These are phyloP conservation scores for Zygoascus meyerae DNA, from an alignment of 1,139 yeast genomes.

Conservation along the genomic window DNA sequence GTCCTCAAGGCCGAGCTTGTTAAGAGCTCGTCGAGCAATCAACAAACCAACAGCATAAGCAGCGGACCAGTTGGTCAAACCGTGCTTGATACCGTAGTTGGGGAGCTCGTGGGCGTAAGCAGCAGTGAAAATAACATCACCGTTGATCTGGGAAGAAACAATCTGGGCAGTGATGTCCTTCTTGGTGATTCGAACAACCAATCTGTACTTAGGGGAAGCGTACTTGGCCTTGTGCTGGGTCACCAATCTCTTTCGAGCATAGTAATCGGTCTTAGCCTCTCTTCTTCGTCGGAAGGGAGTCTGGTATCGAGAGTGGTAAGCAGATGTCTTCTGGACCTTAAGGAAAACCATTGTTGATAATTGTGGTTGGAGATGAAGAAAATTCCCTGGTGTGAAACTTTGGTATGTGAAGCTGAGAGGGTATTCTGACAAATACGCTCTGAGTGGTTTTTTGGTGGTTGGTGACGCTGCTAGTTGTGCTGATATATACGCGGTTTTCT, in stretches of 20 bases:
- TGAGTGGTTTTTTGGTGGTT: neutral
- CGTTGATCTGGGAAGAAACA: slow-evolving; percentile 92
- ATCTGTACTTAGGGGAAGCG: slow-evolving; percentile 99
- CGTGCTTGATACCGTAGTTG: slow-evolving; percentile 95
- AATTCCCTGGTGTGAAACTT: slow-evolving; percentile 10
- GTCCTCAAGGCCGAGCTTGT: slow-evolving; percentile 97
- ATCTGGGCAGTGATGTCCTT: slow-evolving; percentile 98
- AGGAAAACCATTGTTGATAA: slow-evolving; percentile 65
- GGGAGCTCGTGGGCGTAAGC: slow-evolving; percentile 99
- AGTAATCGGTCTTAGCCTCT: slow-evolving; percentile 99
- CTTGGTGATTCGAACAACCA: slow-evolving; percentile 99
- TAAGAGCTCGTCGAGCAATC: slow-evolving; percentile 98
- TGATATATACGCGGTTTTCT: neutral
- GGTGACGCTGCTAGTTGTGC: neutral
- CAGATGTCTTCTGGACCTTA: slow-evolving; percentile 67
- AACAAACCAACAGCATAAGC: slow-evolving; percentile 99
- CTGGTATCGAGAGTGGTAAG: slow-evolving; percentile 99
- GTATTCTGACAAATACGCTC: neutral
- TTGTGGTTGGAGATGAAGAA: slow-evolving; percentile 6
- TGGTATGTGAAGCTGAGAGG: slow-evolving; percentile 6
- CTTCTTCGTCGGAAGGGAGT: slow-evolving; percentile 99
- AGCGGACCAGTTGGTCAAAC: slow-evolving; percentile 99
- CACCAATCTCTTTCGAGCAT: slow-evolving; percentile 99
- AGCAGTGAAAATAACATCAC: slow-evolving; percentile 93
- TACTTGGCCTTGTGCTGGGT: slow-evolving; percentile 99